Base-by-base conservation (phyloP, 176 grass and related monocot genomes). In the Rhynchospora breviuscula region DNA sequence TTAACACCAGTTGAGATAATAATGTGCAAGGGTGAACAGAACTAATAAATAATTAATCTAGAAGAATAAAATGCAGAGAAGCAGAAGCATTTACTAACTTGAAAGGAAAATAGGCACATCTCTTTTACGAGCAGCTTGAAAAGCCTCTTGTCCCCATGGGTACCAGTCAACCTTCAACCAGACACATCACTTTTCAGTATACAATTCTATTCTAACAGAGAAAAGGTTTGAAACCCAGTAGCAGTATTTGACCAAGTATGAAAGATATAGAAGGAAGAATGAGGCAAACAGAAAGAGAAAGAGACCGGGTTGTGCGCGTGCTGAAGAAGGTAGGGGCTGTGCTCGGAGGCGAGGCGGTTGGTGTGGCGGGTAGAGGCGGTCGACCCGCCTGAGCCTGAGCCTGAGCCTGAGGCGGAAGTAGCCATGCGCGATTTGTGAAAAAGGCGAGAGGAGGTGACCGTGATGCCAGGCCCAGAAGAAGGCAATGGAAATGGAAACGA, bases 321-420 rank as follows among this genome's bases (percentile, higher is more conserved):
- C 91, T 98, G 95, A 31, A 98, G 95, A 48, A 98, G 90, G 89
- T 98, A 98, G 11, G 95, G 92, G 86, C 95, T 98, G 87, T 98
- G 95, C 89, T 93, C 92, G 73, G 92, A 86, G 25, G 90, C 95
- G 45, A 98, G 92, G 84, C 95, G 92, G 86, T 98, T 98, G 1
- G 89, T 73, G 81, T 82, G 87, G 10, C 85, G 79, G 44, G 33
- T 62, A 63, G 79, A 77, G 23, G 83, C 57, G 18, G 91, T 56
- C 11, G 90, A 70, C 48, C 79, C 86, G 57, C 78, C 78, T 15
- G 79, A 57, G 9, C 21, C 66, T 3, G 54, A 57, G 9, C 21
- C 66, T 3, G 54, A 26, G 25, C 78, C 25, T 22, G 92, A 88
- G 45, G 87, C 86, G 0, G 87, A 90, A 35, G 85, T 87, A 57